These are phyloP conservation scores for Gyrodon lividus DNA, from an alignment of 768 basidiomycete species.

Conservation along the genomic window DNA sequence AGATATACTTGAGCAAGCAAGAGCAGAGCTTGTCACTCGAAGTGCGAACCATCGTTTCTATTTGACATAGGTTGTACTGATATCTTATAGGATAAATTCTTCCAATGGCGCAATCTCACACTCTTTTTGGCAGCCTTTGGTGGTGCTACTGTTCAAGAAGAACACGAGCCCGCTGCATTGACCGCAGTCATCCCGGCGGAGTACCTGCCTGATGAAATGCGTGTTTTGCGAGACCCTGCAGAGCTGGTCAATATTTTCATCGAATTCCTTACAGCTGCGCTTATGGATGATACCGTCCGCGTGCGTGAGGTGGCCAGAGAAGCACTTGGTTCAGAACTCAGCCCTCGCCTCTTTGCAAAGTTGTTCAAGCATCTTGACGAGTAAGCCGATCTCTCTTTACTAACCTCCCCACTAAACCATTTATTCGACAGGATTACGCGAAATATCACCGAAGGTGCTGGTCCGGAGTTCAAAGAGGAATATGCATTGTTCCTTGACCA, in stretches of 20 bases:
- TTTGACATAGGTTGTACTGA: slow-evolving; percentile 3
- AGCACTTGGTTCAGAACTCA: slow-evolving; percentile 77
- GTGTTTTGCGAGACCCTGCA: slow-evolving; percentile 57
- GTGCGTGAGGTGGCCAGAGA: slow-evolving; percentile 80
- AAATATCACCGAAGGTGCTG: slow-evolving; percentile 47
- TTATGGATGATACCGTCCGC: slow-evolving; percentile 60
- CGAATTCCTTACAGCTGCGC: slow-evolving; percentile 61
- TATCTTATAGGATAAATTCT: slow-evolving; percentile 58
- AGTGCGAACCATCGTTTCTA: slow-evolving; percentile 23
- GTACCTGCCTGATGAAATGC: slow-evolving; percentile 69
- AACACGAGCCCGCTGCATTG: slow-evolving; percentile 49
- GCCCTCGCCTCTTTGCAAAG: slow-evolving; percentile 62
- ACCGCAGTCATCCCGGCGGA: slow-evolving; percentile 52
- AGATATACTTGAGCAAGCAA: slow-evolving; percentile 33
- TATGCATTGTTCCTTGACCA: slow-evolving; percentile 67
- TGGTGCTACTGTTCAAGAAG: slow-evolving; percentile 58
- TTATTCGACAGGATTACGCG: slow-evolving; percentile 44
- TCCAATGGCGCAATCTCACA: slow-evolving; percentile 84
- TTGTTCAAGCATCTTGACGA: slow-evolving; percentile 71
- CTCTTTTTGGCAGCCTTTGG: slow-evolving; percentile 76
- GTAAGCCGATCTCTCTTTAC: slow-evolving; percentile 42
- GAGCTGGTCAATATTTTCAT: slow-evolving; percentile 67
- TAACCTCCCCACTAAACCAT: not conserved
- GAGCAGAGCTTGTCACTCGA: slow-evolving; percentile 40
- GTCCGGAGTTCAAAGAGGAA: slow-evolving; percentile 39